phyloP scores from a whole-genome alignment of 1,284 basidiomycete genomes.

The Malassezia pachydermatis region DNA sequence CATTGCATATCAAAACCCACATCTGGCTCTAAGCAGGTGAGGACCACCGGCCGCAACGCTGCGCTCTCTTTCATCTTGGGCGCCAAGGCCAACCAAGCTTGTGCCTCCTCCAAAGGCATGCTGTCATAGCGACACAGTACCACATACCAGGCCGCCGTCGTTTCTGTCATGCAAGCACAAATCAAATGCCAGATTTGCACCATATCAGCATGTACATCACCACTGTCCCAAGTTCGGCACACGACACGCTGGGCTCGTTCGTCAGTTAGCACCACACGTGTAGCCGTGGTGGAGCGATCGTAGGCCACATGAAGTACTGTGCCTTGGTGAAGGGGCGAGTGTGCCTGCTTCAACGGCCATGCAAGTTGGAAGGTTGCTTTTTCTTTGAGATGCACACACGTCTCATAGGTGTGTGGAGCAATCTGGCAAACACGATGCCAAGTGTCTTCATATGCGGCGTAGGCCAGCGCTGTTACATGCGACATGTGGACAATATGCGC shows the following conservation, averaged over 20 bases:
- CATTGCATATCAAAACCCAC: neutral
- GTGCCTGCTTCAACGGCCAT: neutral
- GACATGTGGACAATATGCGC: neutral
- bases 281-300: neutral
- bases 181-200: conserved; percentile 3
- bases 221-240: neutral
- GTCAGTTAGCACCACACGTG: conserved; percentile 9
- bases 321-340: conserved; percentile 5
- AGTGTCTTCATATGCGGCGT: conserved; percentile 3
- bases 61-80: neutral
- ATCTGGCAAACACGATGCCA: conserved; percentile 1
- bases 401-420: neutral
- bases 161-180: neutral
- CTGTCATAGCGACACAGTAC: conserved; percentile 6
- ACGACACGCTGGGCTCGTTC: conserved; percentile 2
- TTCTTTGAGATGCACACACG: neutral
- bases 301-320: conserved; percentile 16
- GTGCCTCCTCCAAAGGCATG: neutral
- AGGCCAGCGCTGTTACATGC: neutral
- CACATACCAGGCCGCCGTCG: conserved; percentile 8
- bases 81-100: conserved; percentile 1
- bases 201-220: neutral
- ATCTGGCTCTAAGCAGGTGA: neutral
- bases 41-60: neutral
- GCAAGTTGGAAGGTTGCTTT: neutral